Base-by-base conservation (phyloP, 2,329 filamentous ascomycete species). In the Apiospora aurea region DNA sequence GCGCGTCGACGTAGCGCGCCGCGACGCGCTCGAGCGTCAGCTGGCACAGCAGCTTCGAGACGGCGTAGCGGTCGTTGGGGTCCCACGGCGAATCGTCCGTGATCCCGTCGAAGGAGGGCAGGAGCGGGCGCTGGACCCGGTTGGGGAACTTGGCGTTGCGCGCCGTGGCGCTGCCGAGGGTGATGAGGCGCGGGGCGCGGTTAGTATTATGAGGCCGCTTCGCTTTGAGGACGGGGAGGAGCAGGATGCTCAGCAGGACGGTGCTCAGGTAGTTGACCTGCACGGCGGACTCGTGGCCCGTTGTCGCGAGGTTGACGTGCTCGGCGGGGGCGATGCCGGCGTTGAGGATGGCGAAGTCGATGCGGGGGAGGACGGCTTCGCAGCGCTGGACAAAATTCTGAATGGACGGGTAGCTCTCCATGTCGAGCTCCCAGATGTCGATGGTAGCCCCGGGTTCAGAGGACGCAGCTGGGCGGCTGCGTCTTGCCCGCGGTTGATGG, bases 391-490 rank as follows among this genome's bases (percentile, higher is more conserved):
- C 81, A 70, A 87, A 86, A 4, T 76, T 73, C 49, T 77, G 75
- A 51, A 86, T 76, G 0, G 83, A 85, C 0, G 79, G 77, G 73
- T 84, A 85, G 1, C 77, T 80, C 1, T 69, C 64, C 69, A 85
- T 79, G 71, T 87, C 84, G 1, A 87, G 74, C n/a, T 76, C 26
- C 83, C 84, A 86, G 7, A 86, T 82, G n/a, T 83, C 78, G 41
- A 84, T 77, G 2, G 53, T 75, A 11, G 43, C 29, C 7, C 73
- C 72, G 5, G 78, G 67, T 76, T 76, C 16, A 70, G 46, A 11
- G 69, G 68, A 11, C 73, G 76, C 26, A 83, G 76, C 2, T 41
- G 10, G 3, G n/a, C 10, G 11, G 57, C 68, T 18, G 53, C 71
- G 16, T 21, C 61, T 34, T 5, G 34, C 34, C 34, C 34, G 34